Base-by-base conservation (phyloP, 2,329 filamentous ascomycete genomes). In the Stagonosporopsis vannaccii region DNA sequence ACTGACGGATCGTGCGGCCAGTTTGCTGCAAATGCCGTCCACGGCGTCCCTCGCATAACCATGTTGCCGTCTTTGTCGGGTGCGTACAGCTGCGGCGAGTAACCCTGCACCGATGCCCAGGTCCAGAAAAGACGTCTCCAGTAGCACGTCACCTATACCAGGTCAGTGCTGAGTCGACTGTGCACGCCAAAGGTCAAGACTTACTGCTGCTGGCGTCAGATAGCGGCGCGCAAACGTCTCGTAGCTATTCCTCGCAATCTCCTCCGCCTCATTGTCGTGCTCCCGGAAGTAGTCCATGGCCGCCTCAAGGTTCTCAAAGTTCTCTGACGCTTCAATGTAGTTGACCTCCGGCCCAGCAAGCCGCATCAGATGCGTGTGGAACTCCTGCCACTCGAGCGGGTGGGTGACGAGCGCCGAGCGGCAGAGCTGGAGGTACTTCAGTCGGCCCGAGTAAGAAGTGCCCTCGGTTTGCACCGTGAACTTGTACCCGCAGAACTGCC, bases 391-490 rank as follows among this genome's bases (percentile, higher is more conserved):
- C 54, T 69, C 61, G 2, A 73, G 59, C 1, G 71, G 71, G 37
- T 73, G 71, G 2, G 71, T 71, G 17, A 73, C 68, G 8, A 73
- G 58, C 12, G 69, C 70, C 19, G 68, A 72, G 28, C 69, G 68
- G 63, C 82, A 85, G 56, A 82, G 81, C 51, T 84, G 78, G 0
- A 84, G 73, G 57, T 84, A 84, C 62, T 84, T 84, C 8, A 82
- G 77, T 2, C 81, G 78, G 2, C 81, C 82, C 3, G 82, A 84
- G 69, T 83, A 84, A 7, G 79, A 82, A 35, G 78, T 78, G 0
- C 82, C 83, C 67, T 84, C 83, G 1, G 81, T 82, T 52, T 85
- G 82, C 2, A 80, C 78, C 1, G 84, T 75, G 63, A 80, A 85
- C 71, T 82, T 81, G 63, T 84, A 85, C 0, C 70, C 68, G 52